A percentile compares a stretch with the other conserved stretches of the same genome.
Evolutionary conservation across 2,329 filamentous ascomycete species (phyloP).

Genomic region (Colletotrichum sansevieriae): DNA sequence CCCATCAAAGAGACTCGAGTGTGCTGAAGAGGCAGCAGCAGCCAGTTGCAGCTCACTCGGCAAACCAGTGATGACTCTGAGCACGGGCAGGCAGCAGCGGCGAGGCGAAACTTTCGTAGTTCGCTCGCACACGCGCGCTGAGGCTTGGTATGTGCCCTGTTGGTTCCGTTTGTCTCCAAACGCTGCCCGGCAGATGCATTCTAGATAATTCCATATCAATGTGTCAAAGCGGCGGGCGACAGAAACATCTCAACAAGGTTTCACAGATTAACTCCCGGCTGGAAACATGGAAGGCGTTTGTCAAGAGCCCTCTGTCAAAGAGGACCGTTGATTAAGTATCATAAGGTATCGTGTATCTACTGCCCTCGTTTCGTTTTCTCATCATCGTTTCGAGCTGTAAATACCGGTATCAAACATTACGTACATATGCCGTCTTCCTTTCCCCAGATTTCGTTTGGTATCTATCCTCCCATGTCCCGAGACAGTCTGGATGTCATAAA

Average conservation of each 20-base stretch:
- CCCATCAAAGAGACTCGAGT: background rate
- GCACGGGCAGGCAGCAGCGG: background rate
- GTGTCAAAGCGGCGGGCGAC: too few species aligned
- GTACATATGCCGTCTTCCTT: background rate
- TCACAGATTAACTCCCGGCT: background rate
- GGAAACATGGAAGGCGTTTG: background rate
- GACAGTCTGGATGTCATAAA: constrained; percentile 30
- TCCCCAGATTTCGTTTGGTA: constrained; percentile 13
- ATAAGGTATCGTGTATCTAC: background rate
- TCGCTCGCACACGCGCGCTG: background rate
- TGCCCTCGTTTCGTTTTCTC: background rate
- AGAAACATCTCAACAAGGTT: background rate
- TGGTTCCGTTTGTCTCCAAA: background rate
- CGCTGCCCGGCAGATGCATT: background rate
- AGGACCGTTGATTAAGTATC: background rate
- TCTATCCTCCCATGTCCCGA: constrained; percentile 13
- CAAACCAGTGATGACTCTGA: constrained; percentile 4
- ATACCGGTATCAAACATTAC: constrained; percentile 32
- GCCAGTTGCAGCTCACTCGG: too few species aligned
- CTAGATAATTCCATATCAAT: background rate
- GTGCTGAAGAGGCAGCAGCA: background rate
- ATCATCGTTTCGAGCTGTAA: background rate
- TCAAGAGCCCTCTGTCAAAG: constrained; percentile 14
- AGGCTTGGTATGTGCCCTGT: background rate
- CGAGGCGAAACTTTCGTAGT: too few species aligned